Percentiles rank a stretch among this genome's conserved stretches.
Conservation (phyloP, 129 eudicot genomes). For the Lonicera japonica region DNA sequence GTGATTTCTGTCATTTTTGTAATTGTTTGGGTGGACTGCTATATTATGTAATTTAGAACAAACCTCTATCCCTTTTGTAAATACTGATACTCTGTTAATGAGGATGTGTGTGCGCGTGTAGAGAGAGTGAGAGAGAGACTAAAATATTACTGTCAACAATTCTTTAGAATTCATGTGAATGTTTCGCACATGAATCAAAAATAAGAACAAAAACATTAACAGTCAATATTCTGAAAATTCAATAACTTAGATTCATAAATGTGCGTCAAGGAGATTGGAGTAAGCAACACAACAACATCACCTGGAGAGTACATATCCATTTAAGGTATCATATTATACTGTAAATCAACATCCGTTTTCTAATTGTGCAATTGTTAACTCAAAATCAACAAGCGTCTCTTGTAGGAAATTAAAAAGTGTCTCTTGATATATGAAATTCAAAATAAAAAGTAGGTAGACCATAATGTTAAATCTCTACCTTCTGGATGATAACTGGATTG, state of each 20-base stretch:
- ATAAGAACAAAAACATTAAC: background rate
- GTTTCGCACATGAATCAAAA: background rate
- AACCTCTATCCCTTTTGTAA: no score
- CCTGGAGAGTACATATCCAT: no score
- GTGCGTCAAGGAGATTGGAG: background rate
- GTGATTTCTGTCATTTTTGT: no score
- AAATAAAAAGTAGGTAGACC: conserved; percentile 10
- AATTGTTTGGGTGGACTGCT: no score
- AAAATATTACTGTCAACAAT: background rate
- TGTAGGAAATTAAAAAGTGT: background rate
- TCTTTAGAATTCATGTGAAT: background rate
- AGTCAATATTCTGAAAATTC: background rate
- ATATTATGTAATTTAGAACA: no score
- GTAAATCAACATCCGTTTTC: no score
- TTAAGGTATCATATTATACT: no score
- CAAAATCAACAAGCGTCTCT: no score
- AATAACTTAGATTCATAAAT: background rate
- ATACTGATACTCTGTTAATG: no score
- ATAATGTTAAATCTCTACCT: conserved; percentile 43
- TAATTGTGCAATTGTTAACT: no score
- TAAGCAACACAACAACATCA: no score
- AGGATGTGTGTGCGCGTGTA: no score
- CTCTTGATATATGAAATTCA: conserved; percentile 3
- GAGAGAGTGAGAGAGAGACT: background rate
- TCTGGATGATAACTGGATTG: conserved; percentile 34